These are phyloP conservation scores for Peronosclerospora sorghi DNA, from an alignment of 352 stramenopile species.

Conservation along the genomic window DNA sequence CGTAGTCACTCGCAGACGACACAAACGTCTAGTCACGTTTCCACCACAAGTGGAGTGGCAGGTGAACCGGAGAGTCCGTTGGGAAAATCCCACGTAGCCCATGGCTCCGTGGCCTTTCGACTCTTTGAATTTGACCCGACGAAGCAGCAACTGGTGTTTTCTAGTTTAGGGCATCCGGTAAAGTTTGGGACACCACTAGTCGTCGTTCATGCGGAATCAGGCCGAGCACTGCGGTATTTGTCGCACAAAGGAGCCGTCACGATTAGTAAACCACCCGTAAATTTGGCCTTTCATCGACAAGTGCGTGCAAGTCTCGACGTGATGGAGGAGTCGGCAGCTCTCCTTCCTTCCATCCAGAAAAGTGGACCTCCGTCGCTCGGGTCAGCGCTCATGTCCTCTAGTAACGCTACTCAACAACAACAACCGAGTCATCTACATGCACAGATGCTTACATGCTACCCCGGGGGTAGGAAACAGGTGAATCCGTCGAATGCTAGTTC, in stretches of 20 bases:
- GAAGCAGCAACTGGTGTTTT: slow-evolving; percentile 39
- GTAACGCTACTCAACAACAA: slow-evolving; percentile 8
- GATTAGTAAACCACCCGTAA: slow-evolving; percentile 54
- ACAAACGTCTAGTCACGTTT: slow-evolving; percentile 4
- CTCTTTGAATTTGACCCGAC: slow-evolving; percentile 55
- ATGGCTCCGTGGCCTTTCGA: slow-evolving; percentile 48
- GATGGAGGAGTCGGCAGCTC: slow-evolving; percentile 33
- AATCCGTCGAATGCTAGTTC: slow-evolving; percentile 8
- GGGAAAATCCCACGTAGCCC: slow-evolving; percentile 2
- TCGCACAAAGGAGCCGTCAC: slow-evolving; percentile 50
- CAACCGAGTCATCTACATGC: slow-evolving; percentile 8
- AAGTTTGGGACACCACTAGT: slow-evolving; percentile 42
- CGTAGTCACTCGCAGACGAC: slow-evolving; percentile 5
- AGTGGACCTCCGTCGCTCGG: slow-evolving; percentile 13
- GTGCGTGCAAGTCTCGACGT: slow-evolving; percentile 36
- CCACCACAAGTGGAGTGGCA: slow-evolving; percentile 14
- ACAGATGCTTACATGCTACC: slow-evolving; percentile 13
- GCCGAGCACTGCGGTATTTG: slow-evolving; percentile 50
- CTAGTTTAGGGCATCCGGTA: slow-evolving; percentile 43
- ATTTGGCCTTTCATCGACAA: slow-evolving; percentile 49
- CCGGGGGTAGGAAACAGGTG: slow-evolving; percentile 15
- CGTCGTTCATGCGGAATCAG: slow-evolving; percentile 50
- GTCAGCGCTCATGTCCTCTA: slow-evolving; percentile 6
- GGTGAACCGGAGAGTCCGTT: slow-evolving; percentile 11
- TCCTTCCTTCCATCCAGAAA: slow-evolving; percentile 15